A percentile compares a stretch with the other conserved stretches of the same genome.
phyloP scores from a whole-genome alignment of 768 basidiomycete genomes.

The Chlorophyllum brunneum region DNA sequence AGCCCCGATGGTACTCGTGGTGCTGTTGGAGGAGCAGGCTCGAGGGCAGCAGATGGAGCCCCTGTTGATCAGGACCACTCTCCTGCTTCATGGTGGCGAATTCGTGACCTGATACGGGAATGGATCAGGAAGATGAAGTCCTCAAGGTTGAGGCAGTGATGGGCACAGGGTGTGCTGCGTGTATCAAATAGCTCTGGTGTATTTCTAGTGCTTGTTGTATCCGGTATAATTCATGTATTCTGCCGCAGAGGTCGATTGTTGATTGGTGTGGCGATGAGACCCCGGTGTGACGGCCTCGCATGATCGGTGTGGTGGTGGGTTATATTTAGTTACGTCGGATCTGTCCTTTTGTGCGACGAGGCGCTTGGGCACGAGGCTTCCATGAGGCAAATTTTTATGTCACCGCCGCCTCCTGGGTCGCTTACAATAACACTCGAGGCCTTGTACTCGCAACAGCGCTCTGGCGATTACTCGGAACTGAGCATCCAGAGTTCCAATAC shows the following conservation, averaged over 20 bases:
- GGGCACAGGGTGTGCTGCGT: background rate
- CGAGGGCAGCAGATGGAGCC: background rate
- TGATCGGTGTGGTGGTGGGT: constrained; percentile 1
- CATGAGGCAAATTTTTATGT: constrained; percentile 11
- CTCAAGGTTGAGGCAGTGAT: constrained; percentile 7
- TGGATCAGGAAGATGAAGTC: constrained; percentile 19
- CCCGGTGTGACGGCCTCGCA: background rate
- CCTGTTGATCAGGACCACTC: constrained; percentile 3
- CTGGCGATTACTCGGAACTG: background rate
- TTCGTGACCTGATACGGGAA: constrained; percentile 25
- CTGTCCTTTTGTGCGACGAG: background rate
- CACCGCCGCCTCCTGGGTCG: background rate
- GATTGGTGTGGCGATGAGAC: background rate
- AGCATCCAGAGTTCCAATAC: background rate
- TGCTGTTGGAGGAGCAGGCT: constrained; percentile 10
- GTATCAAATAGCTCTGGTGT: constrained; percentile 11
- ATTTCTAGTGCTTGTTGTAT: constrained; percentile 4
- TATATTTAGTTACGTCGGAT: background rate
- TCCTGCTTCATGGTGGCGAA: constrained; percentile 15
- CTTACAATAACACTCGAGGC: background rate
- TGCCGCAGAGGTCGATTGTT: background rate
- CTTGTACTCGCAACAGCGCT: background rate
- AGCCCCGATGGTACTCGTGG: constrained; percentile 1
- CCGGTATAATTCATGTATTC: background rate
- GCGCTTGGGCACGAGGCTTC: constrained; percentile 8